Base-by-base conservation (phyloP, 2,329 filamentous ascomycete species). In the Aspergillus fumigatiaffinis region DNA sequence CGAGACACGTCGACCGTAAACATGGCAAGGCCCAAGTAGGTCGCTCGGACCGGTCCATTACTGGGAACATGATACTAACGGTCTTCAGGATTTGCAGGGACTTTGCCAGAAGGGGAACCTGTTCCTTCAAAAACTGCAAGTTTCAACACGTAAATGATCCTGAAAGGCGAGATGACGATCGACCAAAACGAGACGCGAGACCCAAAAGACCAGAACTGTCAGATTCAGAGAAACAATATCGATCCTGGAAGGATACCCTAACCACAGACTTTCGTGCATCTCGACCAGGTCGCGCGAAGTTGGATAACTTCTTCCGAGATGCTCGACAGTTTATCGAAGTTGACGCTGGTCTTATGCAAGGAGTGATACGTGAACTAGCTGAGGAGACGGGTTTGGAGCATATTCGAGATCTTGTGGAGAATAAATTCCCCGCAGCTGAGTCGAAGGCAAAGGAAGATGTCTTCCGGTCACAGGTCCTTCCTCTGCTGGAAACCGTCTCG, bases 401-500 rank as follows among this genome's bases (percentile, higher is more conserved):
- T 7, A 64, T 75, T 14, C 63, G 67, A 50, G 68, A 71, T 46
- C 54, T 71, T 23, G 51, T 68, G 21, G 54, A 68, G 32, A 57
- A 52, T n/a, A 60, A 66, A 3, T 66, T 64, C 21, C 20, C 32
- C 49, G 59, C 20, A 10, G 46, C 42, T 65, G 62, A 49, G 57
- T 25, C n/a, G 53, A 38, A 55, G 41, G 56, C 53, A 10, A 64
- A 59, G 52, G 53, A 54, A 5, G 14, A 57, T 17, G 57, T 68
- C 4, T 64, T 70, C 25, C 32, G 50, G 14, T 62, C 58, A 5
- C 60, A 72, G 53, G 65, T 77, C 26, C 59, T 79, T 12, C 77
- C 77, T 0, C 75, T 81, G 52, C 67, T 80, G 38, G 63, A 70
- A 50, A 73, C 70, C 5, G 68, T 81, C 28, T 73, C 77, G 1